Base-by-base conservation (phyloP, 805 yeast species). In the Yarrowia divulgata region DNA sequence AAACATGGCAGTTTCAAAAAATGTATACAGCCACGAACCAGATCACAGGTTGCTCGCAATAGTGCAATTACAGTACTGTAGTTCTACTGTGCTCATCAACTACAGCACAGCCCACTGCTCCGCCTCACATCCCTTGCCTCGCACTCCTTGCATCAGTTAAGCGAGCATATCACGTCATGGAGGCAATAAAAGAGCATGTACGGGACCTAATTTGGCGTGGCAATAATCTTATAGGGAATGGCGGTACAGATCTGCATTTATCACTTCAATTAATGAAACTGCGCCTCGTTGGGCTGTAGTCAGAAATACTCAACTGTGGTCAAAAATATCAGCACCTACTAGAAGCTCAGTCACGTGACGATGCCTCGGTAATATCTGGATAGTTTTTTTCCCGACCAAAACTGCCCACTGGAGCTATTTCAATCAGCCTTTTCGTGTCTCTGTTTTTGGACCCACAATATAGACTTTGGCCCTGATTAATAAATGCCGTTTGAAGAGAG, bases 131-230 rank as follows among this genome's bases (percentile, higher is more conserved):
- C 29, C 29, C 29, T 23, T 23, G 29, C 29, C 29, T 23, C 29
- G 4, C n/a, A 23, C 40, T 18, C 32, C 57, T 18, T 18, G 42
- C 42, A 52, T n/a, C 57, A 10, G 8, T 18, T 52, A 52, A 35
- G 57, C 40, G 42, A 35, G 42, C 19, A 13, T 54, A 54, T 54
- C 58, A 37, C 58, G 58, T 54, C 58, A 54, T 37, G 18, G 58
- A 54, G 43, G 58, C 34, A 54, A 54, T 32, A 35, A 54, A 50
- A 54, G 43, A 42, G 42, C 32, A n/a, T 12, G 57, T 50, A 35
- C 42, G 42, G 57, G 32, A 12, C 58, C 34, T 19, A 18, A 19
- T 54, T 12, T 18, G 58, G 43, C 18, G n/a, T 14, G 10, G 13
- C 6, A 10, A 7, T 4, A 8, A n/a, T 8, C 18, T 16, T 37